Base-by-base conservation (phyloP, 2,329 filamentous ascomycete genomes). In the Alternaria brassicicola region DNA sequence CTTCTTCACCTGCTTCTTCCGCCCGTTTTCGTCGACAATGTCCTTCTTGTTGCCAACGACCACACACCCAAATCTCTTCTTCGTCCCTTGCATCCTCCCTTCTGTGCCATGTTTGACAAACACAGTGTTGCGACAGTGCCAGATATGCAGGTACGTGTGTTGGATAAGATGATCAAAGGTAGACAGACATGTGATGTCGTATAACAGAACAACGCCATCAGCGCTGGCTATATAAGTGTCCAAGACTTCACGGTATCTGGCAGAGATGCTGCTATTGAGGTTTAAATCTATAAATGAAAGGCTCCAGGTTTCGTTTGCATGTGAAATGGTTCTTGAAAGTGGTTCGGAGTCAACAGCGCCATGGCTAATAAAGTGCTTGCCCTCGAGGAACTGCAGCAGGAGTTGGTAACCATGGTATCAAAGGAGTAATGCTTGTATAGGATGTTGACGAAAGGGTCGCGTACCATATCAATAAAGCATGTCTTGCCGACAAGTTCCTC, bases 1-100 rank as follows among this genome's bases (percentile, higher is more conserved):
- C 26, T 46, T 55, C 8, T 43, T 30, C 8, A 75, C 71, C 26
- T 68, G 48, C 28, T 61, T 53, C 31, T 45, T 54, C 6, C 28
- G 3, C 4, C 28, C 47, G 33, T 57, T 19, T 15, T 15, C 49
- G 6, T 53, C 41, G 10, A 61, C 45, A 2, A 70, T 17, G 49
- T 75, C 71, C 1, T 46, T 35, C 42, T 74, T 75, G 26, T 62
- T 73, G 1, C 71, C 71, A 2, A 72, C 71, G 17, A 75, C 58
- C 25, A 74, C 62, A 39, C 66, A 71, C 4, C 67, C 71, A 58
- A 72, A 73, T 10, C 65, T 48, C 28, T 65, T 57, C n/a, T 53
- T 50, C 3, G 36, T 28, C 39, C n/a, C 46, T 41, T 7, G 52
- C 39, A 48, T 55, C 38, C 9, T 55, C 49, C 30, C 46, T 33